Evolutionary conservation across 106 monocot genomes (phyloP), one percentile per base, ranked within the genome.

Genomic region (Agapanthus africanus): DNA sequence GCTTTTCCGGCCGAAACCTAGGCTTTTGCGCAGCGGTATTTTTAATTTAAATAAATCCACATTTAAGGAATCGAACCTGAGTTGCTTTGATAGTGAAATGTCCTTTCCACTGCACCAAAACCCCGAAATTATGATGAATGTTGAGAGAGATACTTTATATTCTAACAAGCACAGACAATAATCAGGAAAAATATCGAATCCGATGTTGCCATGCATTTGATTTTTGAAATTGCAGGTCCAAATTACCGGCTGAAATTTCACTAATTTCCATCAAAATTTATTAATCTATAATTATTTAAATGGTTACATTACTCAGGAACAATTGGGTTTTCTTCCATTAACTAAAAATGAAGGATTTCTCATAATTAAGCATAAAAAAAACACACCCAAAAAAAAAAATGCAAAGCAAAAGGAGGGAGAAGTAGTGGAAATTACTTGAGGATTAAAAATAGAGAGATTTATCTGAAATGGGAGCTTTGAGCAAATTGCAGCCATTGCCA

Each of bases 381-480:
- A n/a, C n/a, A n/a, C n/a, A n/a, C n/a, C n/a, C n/a, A n/a, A n/a
- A n/a, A n/a, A n/a, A n/a, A n/a, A n/a, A n/a, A n/a, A n/a, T n/a
- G n/a, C n/a, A n/a, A n/a, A n/a, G n/a, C n/a, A 14, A 46, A 46
- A 2, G 9, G 13, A 7, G 4, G 46, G 13, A 14, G 14, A 14
- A 15, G 2, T 7, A 52, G 11, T 22, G 22, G 11, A 52, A 72
- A 63, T 22, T 42, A 62, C 72, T 34, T 23, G 44, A 72, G 42
- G 3, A 23, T 25, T 52, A 47, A 62, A 11, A 33, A 31, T 63
- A 26, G 64, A 25, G 2, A 25, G 36, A 30, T 51, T 63, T 23
- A 49, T 4, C 44, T 73, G 63, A 64, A 73, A 16, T 19, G 73
- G 30, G 25, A 65, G 13, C 23, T 51, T 47, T 26, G 64, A 19